These are phyloP conservation scores for Circinella minor DNA, from an alignment of 371 early-diverging fungal genomes.

Conservation along the genomic window DNA sequence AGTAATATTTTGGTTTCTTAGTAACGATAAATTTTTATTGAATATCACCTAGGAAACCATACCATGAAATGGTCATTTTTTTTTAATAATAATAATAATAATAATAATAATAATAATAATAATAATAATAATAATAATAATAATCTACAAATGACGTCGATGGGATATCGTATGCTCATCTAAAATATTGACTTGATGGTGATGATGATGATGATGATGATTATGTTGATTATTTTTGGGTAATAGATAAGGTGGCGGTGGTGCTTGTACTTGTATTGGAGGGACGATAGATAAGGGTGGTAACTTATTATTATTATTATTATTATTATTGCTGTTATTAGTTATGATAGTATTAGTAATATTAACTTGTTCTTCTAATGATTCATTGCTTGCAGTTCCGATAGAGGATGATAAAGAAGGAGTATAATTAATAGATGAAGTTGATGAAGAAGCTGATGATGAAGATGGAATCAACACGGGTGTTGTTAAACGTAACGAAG, in stretches of 20 bases:
- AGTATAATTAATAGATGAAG: background rate
- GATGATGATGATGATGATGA: background rate
- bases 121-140: background rate
- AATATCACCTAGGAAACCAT: too few relatives aligned
- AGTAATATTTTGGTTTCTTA: too few relatives aligned
- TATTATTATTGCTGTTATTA: background rate
- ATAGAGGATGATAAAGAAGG: background rate
- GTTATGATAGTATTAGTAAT: too few relatives aligned
- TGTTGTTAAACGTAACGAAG: background rate
- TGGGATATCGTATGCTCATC: slow-evolving; percentile 7
- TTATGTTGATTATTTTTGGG: background rate
- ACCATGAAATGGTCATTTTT: too few relatives aligned
- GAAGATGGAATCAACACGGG: background rate
- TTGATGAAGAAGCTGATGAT: slow-evolving; percentile 5
- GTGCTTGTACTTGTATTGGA: background rate
- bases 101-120: background rate
- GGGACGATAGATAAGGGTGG: background rate
- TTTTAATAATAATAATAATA: too few relatives aligned
- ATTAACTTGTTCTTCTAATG: background rate
- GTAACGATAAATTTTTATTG: too few relatives aligned
- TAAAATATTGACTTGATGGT: background rate
- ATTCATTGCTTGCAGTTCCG: slow-evolving; percentile 6
- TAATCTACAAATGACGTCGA: background rate
- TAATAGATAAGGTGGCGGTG: slow-evolving; percentile 1
- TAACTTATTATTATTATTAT: background rate